Evolutionary conservation across 140 eudicot genomes (phyloP).

Genomic region (Artemisia princeps): DNA sequence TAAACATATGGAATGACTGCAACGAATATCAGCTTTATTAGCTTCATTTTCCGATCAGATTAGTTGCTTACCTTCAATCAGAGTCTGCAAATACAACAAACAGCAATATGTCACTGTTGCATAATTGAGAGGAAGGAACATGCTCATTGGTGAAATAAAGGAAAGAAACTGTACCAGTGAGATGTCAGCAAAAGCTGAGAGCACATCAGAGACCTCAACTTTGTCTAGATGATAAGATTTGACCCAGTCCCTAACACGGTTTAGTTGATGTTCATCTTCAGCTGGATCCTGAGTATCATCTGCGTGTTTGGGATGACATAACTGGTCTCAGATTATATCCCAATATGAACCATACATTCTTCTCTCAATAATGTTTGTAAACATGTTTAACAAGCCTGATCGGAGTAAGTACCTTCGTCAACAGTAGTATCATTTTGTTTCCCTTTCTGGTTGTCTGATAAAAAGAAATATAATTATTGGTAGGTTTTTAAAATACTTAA

Average conservation of each 20-base stretch:
- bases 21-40: constrained; percentile 1
- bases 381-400: constrained; percentile 8
- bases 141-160: neutral
- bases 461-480: constrained; percentile 4
- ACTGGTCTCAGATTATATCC: constrained; percentile 11
- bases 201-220: constrained; percentile 64
- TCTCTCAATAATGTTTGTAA: neutral
- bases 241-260: constrained; percentile 84
- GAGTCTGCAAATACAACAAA: constrained; percentile 48
- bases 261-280: constrained; percentile 79
- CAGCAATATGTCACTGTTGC: constrained; percentile 10
- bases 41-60: constrained; percentile 15
- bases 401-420: constrained; percentile 51
- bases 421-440: constrained; percentile 40
- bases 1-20: neutral
- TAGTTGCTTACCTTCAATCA: constrained; percentile 66
- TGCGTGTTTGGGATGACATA: constrained; percentile 28
- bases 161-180: constrained; percentile 50
- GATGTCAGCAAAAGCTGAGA: constrained; percentile 80
- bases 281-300: constrained; percentile 86
- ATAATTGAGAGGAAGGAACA: constrained; percentile 3
- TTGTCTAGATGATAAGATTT: constrained; percentile 51
- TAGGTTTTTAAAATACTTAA: constrained; percentile 16
- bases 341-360: neutral
- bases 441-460: constrained; percentile 50